Conservation (phyloP, 2,329 filamentous ascomycete species). For the Monilinia fructigena region DNA sequence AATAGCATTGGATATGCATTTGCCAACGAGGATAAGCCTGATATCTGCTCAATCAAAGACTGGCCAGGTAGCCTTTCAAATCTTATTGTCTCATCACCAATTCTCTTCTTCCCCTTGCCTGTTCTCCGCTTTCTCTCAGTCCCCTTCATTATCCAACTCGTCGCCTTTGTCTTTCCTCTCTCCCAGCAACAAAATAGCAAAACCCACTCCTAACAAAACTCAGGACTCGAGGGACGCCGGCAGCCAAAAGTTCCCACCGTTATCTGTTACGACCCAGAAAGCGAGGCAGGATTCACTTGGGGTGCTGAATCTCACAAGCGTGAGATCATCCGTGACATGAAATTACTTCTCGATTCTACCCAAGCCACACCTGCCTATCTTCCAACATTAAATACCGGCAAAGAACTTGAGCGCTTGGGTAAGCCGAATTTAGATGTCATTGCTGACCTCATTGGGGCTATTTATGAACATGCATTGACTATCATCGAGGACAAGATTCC, state of each 20-base stretch:
- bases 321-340: constrained; percentile 29
- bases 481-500: constrained; percentile 47
- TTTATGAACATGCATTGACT: constrained; percentile 48
- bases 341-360: constrained; percentile 35
- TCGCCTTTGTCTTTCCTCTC: no score
- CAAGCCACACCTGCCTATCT: constrained; percentile 29
- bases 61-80: constrained; percentile 30
- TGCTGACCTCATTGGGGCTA: constrained; percentile 39
- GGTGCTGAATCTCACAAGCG: constrained; percentile 20
- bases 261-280: constrained; percentile 24
- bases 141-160: no score
- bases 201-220: no score
- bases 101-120: not conserved
- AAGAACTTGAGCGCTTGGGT: constrained; percentile 44
- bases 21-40: not conserved
- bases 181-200: no score
- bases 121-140: not conserved
- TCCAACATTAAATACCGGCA: constrained; percentile 19
- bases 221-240: constrained; percentile 7
- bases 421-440: constrained; percentile 50
- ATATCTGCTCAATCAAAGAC: constrained; percentile 20
- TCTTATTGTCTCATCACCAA: not conserved
- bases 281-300: constrained; percentile 24
- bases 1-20: constrained; percentile 29
- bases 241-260: constrained; percentile 27